Conservation (phyloP, 257 asterid species). For the Rubia yunnanensis region DNA sequence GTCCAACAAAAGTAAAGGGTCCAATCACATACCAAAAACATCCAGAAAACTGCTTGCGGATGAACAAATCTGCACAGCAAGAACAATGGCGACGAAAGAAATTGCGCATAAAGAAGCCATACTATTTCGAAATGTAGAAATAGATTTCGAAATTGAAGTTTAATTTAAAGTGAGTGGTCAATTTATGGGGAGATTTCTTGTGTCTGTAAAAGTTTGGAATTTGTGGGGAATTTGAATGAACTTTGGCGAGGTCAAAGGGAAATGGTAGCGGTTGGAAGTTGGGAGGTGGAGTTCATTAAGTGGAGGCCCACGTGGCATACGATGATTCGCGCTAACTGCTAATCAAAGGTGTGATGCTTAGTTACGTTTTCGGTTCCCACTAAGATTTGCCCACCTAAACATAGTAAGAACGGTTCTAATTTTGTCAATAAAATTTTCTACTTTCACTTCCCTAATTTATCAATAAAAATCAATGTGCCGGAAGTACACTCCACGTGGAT, state of each 20-base stretch:
- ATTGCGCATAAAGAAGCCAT: slow-evolving; percentile 33
- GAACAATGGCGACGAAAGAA: slow-evolving; percentile 22
- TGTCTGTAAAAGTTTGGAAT: background rate
- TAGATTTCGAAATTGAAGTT: background rate
- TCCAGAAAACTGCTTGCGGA: slow-evolving; percentile 35
- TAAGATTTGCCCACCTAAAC: background rate
- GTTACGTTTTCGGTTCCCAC: background rate
- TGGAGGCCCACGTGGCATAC: background rate
- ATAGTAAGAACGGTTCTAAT: background rate
- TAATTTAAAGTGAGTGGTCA: background rate
- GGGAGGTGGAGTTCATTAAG: background rate
- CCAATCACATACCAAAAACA: slow-evolving; percentile 23
- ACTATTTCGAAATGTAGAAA: background rate
- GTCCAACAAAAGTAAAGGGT: background rate
- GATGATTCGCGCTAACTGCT: background rate
- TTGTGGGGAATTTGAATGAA: background rate
- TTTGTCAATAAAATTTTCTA: no score
- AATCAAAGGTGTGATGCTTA: background rate
- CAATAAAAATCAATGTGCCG: no score
- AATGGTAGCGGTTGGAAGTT: background rate
- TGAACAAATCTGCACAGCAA: slow-evolving; percentile 22
- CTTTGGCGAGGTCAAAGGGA: background rate
- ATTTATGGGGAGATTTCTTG: slow-evolving; percentile 4
- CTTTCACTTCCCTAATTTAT: no score
- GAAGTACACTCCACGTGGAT: no score